Conservation (phyloP, 768 basidiomycete species). For the Guyanaporus albipodus region DNA sequence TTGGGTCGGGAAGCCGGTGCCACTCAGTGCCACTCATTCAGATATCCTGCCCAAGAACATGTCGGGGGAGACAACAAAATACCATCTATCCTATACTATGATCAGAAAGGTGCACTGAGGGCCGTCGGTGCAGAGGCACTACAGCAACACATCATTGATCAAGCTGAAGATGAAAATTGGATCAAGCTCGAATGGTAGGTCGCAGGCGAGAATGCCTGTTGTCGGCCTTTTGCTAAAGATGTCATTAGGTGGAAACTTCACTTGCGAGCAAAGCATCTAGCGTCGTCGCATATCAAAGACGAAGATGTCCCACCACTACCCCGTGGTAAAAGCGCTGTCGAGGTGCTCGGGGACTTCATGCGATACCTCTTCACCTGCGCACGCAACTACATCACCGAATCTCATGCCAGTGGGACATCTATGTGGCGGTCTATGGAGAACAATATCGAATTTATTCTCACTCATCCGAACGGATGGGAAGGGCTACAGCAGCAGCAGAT, state of each 20-base stretch:
- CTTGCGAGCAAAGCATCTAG: conserved; percentile 28
- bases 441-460: conserved; percentile 4
- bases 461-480: conserved; percentile 8
- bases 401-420: conserved; percentile 24
- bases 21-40: conserved; percentile 10
- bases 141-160: conserved; percentile 1
- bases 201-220: not conserved
- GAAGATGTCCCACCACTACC: conserved; percentile 23
- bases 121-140: conserved; percentile 41
- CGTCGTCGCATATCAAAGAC: conserved; percentile 20
- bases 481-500: conserved; percentile 4
- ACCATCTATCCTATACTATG: conserved; percentile 47
- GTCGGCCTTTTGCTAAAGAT: not conserved
- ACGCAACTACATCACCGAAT: conserved; percentile 20
- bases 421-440: conserved; percentile 4
- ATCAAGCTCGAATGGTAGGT: conserved; percentile 4
- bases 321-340: conserved; percentile 12
- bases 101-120: conserved; percentile 33
- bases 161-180: conserved; percentile 5
- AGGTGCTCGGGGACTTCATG: conserved; percentile 27
- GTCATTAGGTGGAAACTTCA: conserved; percentile 24
- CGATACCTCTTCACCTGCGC: conserved; percentile 23
- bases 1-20: not conserved
- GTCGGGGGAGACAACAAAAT: conserved; percentile 47
- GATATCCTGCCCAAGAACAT: conserved; percentile 46